Conservation (phyloP, 352 stramenopile genomes). For the Globisporangium abappressorium region DNA sequence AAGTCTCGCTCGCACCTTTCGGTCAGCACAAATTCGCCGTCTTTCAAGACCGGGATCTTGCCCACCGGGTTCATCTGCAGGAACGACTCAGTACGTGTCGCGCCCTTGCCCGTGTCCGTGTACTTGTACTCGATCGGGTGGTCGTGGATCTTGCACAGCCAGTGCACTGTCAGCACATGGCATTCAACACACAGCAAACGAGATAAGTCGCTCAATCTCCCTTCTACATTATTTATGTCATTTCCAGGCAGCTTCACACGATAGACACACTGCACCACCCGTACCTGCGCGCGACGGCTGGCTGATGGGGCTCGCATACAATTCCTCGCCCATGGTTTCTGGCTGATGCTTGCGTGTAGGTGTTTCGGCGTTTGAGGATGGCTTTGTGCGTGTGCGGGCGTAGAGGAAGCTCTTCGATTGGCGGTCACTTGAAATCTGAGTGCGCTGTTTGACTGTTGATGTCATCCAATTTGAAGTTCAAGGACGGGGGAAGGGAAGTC, state of each 20-base stretch:
- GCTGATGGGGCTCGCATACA: slow-evolving; percentile 62
- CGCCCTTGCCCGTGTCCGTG: slow-evolving; percentile 48
- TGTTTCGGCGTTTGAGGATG: slow-evolving; percentile 8
- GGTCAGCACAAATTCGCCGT: slow-evolving; percentile 62
- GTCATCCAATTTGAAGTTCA: neutral
- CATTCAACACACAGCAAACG: neutral
- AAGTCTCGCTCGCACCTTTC: slow-evolving; percentile 36
- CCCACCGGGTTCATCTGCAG: slow-evolving; percentile 56
- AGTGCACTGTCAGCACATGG: slow-evolving; percentile 35
- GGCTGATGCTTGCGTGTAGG: neutral
- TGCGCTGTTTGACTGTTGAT: neutral
- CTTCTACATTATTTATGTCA: too few species aligned
- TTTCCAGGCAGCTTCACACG: neutral
- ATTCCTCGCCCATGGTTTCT: slow-evolving; percentile 35
- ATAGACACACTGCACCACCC: neutral
- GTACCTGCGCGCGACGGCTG: slow-evolving; percentile 58
- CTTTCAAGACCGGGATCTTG: slow-evolving; percentile 68
- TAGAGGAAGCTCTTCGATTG: neutral
- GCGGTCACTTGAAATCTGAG: neutral
- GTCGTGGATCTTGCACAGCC: slow-evolving; percentile 72
- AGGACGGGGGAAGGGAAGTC: neutral
- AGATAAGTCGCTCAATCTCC: neutral
- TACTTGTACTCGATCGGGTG: slow-evolving; percentile 57
- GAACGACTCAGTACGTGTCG: slow-evolving; percentile 48
- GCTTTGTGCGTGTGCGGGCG: neutral